Base-by-base conservation (phyloP, 192 early-diverging fungal species). In the Spizellomyces punctatus region DNA sequence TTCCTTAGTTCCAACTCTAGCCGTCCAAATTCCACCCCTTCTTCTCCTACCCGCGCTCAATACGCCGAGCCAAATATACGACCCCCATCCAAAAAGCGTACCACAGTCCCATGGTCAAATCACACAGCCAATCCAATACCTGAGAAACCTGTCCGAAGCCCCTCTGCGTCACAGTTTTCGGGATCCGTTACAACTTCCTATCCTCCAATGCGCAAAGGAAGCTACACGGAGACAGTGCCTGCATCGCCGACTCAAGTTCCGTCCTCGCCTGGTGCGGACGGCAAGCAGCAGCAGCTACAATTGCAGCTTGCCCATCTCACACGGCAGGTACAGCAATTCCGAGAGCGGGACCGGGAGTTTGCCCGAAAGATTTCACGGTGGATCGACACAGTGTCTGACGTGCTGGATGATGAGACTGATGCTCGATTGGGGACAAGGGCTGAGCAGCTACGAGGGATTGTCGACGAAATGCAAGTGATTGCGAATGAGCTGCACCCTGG, bases 31-130 rank as follows among this genome's bases (percentile, higher is more conserved):
- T 52, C 14, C 14, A 12, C 52, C 4, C 48, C 14, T 8, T 14
- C 8, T 52, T 22, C 17, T 36, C 66, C 10, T 36, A n/a, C 59
- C 27, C 16, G 10, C 27, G 1, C 36, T 12, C n/a, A 61, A 4
- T 41, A 12, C 43, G 6, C n/a, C 43, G 48, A 22, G 16, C 58
- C 19, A 21, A 16, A 21, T 44, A 41, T 68, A 17, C 36, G 58
- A 19, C 21, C 27, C 48, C 10, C 54, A 64, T 48, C 48, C 16
- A 70, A 70, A 27, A 58, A 61, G 27, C 55, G 68, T 4, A 57
- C 52, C n/a, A 61, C 43, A 9, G 68, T 61, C 3, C 68, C 68
- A 47, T 70, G 68, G 68, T 6, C 61, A 12, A 56, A 70, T 22
- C 68, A 70, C 47, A 70, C 58, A 17, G n/a, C 44, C 58, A 4